Percentiles rank a stretch among this genome's conserved stretches.
Conservation (phyloP, 106 monocot species). For the Allium cepa region DNA sequence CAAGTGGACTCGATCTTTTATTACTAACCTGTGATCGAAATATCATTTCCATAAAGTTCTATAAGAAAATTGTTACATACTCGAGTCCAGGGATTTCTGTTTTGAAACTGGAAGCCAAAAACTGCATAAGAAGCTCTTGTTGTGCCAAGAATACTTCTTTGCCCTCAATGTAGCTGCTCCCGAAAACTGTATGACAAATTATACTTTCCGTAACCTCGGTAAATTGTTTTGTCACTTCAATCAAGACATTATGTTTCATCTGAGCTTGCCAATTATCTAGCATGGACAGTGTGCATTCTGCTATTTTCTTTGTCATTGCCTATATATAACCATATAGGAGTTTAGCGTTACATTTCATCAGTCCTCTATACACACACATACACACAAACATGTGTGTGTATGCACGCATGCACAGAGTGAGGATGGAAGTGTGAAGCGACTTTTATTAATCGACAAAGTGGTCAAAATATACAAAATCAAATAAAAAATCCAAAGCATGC, state of each 20-base stretch:
- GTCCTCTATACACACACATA: too few species aligned
- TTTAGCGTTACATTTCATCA: too few species aligned
- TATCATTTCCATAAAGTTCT: not conserved
- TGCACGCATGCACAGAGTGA: not conserved
- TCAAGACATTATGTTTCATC: not conserved
- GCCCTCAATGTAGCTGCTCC: constrained; percentile 31
- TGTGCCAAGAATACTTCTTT: constrained; percentile 52
- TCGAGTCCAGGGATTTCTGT: constrained; percentile 16
- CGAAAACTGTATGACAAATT: constrained; percentile 53
- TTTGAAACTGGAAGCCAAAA: constrained; percentile 2
- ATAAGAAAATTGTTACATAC: constrained; percentile 1
- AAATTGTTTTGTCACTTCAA: constrained; percentile 29
- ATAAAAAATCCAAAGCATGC: too few species aligned
- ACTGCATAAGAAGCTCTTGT: constrained; percentile 18
- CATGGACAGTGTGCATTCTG: constrained; percentile 17
- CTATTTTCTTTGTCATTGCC: constrained; percentile 27
- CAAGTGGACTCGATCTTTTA: too few species aligned
- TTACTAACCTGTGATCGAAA: not conserved
- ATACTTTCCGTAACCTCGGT: constrained; percentile 40
- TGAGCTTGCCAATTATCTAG: constrained; percentile 16
- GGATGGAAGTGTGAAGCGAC: not conserved
- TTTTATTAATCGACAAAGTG: too few species aligned
- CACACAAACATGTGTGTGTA: too few species aligned
- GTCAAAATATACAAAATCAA: too few species aligned
- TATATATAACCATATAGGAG: not conserved